Conservation (phyloP, 2,329 filamentous ascomycete genomes). For the Alternaria arbusti region DNA sequence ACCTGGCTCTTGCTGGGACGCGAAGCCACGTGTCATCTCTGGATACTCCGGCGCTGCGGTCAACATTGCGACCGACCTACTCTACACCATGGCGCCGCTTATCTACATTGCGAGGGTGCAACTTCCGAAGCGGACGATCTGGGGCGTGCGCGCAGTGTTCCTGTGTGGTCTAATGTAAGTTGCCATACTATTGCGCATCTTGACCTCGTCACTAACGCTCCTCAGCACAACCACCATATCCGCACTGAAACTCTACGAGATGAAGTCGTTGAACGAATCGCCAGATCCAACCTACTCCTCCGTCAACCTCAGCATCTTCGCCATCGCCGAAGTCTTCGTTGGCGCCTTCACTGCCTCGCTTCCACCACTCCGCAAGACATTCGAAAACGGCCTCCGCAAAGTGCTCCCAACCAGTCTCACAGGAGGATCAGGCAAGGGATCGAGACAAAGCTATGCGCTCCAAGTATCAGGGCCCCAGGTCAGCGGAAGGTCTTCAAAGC, state of each 20-base stretch:
- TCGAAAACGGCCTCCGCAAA: slow-evolving; percentile 27
- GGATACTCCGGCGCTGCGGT: slow-evolving; percentile 34
- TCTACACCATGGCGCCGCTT: slow-evolving; percentile 32
- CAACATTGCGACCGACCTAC: slow-evolving; percentile 34
- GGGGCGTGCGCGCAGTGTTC: slow-evolving; percentile 37
- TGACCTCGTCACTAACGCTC: neutral
- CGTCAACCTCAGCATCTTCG: slow-evolving; percentile 34
- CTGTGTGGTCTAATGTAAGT: slow-evolving; percentile 34
- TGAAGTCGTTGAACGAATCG: slow-evolving; percentile 27
- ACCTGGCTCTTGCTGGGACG: slow-evolving; percentile 31
- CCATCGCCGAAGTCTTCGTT: slow-evolving; percentile 32
- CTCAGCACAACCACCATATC: slow-evolving; percentile 34
- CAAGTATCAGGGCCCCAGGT: slow-evolving; percentile 13
- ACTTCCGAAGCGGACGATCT: slow-evolving; percentile 30
- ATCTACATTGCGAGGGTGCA: slow-evolving; percentile 33
- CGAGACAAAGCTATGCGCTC: slow-evolving; percentile 25
- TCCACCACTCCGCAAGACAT: slow-evolving; percentile 34
- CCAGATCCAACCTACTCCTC: slow-evolving; percentile 29
- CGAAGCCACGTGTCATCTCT: slow-evolving; percentile 31
- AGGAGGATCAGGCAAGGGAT: slow-evolving; percentile 17
- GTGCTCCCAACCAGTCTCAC: slow-evolving; percentile 26
- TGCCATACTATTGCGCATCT: too few relatives aligned
- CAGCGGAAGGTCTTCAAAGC: slow-evolving; percentile 6
- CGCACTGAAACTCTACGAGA: slow-evolving; percentile 34
- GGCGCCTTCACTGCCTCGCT: slow-evolving; percentile 36